phyloP scores from a whole-genome alignment of 768 basidiomycete genomes.

The Leccinum boreale region DNA sequence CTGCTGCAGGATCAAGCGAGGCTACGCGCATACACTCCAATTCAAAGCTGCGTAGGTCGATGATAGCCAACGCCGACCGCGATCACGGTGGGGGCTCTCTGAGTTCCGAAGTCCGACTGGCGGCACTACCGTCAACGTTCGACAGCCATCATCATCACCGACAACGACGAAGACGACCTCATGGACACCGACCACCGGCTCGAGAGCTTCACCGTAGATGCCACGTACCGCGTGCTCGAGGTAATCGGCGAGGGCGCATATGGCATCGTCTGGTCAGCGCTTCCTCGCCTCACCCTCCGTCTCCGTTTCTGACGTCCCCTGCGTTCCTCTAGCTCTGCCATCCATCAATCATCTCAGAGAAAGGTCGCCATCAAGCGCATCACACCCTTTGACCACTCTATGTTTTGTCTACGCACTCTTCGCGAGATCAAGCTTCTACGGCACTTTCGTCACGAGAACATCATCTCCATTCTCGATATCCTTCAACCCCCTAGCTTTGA shows the following conservation, averaged over 20 bases:
- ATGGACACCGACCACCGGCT: constrained; percentile 33
- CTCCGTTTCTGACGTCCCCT: constrained; percentile 5
- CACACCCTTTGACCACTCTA: constrained; percentile 90
- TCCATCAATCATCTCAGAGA: constrained; percentile 72
- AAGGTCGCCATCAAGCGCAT: constrained; percentile 97
- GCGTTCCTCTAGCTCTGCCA: constrained; percentile 51
- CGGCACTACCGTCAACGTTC: neutral
- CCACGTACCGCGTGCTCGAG: constrained; percentile 70
- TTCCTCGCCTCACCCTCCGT: neutral
- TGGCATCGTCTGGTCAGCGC: constrained; percentile 72
- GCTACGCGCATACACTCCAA: neutral
- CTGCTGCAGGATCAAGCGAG: neutral
- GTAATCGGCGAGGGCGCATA: constrained; percentile 95
- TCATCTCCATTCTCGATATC: constrained; percentile 95
- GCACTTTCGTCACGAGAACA: constrained; percentile 83
- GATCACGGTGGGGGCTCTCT: neutral
- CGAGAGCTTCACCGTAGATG: constrained; percentile 47
- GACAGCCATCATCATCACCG: constrained; percentile 5
- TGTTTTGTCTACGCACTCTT: constrained; percentile 84
- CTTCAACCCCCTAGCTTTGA: constrained; percentile 74
- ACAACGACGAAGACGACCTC: constrained; percentile 4
- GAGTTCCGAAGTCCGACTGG: constrained; percentile 24
- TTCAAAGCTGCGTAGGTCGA: neutral
- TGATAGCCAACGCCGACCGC: constrained; percentile 1
- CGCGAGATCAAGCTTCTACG: constrained; percentile 92